Conservation (phyloP, 2,329 filamentous ascomycete species). For the Arthrobotrys megalospora region DNA sequence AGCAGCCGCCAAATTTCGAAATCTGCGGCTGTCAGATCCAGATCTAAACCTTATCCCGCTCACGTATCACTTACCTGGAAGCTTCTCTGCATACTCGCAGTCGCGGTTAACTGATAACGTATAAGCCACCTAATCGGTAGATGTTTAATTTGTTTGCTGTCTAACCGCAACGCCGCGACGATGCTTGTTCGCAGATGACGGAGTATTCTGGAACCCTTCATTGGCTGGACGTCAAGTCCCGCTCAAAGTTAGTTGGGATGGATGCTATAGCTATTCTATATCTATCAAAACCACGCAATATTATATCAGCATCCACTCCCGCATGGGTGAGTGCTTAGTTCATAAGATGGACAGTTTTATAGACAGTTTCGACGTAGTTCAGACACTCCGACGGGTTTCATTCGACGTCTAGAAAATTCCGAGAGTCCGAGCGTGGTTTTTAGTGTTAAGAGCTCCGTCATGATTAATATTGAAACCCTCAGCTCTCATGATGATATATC, state of each 20-base stretch:
- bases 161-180: not conserved
- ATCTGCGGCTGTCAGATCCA: conserved; percentile 7
- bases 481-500: not conserved
- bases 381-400: conserved; percentile 3
- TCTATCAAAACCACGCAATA: conserved; percentile 14
- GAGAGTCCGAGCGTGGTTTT: conserved; percentile 2
- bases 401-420: conserved; percentile 18
- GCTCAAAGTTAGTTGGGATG: not conserved
- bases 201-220: not conserved
- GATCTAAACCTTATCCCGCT: not conserved
- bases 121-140: not conserved
- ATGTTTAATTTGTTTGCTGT: not conserved
- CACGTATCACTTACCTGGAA: not conserved
- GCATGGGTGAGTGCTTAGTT: conserved; percentile 8
- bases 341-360: conserved; percentile 3
- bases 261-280: not conserved
- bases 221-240: not conserved
- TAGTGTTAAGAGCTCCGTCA: conserved; percentile 1
- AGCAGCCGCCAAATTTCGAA: conserved; percentile 29
- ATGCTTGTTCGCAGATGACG: not conserved
- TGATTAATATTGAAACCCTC: not conserved
- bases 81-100: not conserved
- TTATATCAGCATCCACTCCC: conserved; percentile 6
- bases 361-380: not conserved
- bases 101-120: not conserved